Percentiles rank a stretch among this genome's conserved stretches.
Conservation (phyloP, 768 basidiomycete species). For the Boletales sp. region DNA sequence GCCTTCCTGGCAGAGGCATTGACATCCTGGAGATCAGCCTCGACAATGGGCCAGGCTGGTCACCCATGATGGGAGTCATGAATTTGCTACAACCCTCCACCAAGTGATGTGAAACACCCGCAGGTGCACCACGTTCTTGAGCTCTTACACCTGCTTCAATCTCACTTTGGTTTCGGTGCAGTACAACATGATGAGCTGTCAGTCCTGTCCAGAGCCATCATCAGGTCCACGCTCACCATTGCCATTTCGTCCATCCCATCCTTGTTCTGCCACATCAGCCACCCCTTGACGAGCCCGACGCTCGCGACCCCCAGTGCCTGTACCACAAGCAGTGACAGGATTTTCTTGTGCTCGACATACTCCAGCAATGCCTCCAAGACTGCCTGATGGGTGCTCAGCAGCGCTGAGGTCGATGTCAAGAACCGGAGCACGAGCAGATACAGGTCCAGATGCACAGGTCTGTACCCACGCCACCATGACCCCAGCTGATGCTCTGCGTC, state of each 20-base stretch:
- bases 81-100: no score
- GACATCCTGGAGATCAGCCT: no score
- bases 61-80: no score
- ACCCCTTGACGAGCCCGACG: constrained; percentile 88
- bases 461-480: constrained; percentile 46
- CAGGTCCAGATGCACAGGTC: constrained; percentile 63
- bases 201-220: no score
- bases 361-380: constrained; percentile 74
- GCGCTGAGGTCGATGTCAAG: constrained; percentile 75
- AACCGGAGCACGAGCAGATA: constrained; percentile 87
- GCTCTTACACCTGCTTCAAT: constrained; percentile 74
- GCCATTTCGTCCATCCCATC: constrained; percentile 73
- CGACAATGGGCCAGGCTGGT: no score
- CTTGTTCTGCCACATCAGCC: constrained; percentile 78
- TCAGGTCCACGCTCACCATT: constrained; percentile 49
- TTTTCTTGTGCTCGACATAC: constrained; percentile 72
- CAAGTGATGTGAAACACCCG: constrained; percentile 92
- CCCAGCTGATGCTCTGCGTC: no score
- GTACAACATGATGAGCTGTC: constrained; percentile 77
- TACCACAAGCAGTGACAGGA: constrained; percentile 87
- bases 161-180: constrained; percentile 38
- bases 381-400: constrained; percentile 64
- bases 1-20: no score
- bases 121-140: constrained; percentile 74
- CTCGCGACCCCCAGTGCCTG: constrained; percentile 90